Base-by-base conservation (phyloP, 345 rosid species). In the Camelina hispida region DNA sequence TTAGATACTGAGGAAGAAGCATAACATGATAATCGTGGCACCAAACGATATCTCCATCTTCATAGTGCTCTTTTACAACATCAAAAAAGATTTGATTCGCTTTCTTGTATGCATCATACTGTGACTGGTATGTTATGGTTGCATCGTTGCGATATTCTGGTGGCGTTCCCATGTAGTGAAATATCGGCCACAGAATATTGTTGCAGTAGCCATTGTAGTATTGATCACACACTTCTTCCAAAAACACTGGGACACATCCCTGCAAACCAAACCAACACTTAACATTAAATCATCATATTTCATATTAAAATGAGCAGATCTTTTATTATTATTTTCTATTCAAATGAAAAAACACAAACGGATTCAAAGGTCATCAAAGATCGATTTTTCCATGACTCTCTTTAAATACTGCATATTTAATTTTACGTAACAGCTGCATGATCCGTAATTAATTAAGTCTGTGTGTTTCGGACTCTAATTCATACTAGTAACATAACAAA, bases 11-110 rank as follows among this genome's bases (percentile, higher is more conserved):
- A 12, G 99, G 99, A 60, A 95, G 99, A 84, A 82, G 91, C 99
- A 95, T 95, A 14, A 95, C 87, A 77, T 95, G 97, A 75, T 90
- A 95, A 72, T 95, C 99, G 81, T 95, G 99, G 85, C 99, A 95
- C 99, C 99, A 95, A 15, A 95, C 93, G 78, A 95, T 93, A 82
- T 92, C 99, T 67, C 97, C 99, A 53, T 92, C 97, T 81, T 92
- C 85, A 67, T 95, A 95, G 64, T 95, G 92, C 79, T 83, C 54
- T 57, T 83, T 89, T 15, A 95, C 99, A 18, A 91, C 99, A 47
- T 89, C 93, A 75, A 96, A 96, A 84, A 92, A 92, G 87, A 95
- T 95, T 83, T 83, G 81, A 85, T 95, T 95, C 69, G 99, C 99
- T 81, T 84, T 92, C 87, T 87, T 89, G 81, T 95, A 95, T 61